Evolutionary conservation across 768 basidiomycete genomes (phyloP).

Genomic region (Cystobasidiopsis lactophilus): DNA sequence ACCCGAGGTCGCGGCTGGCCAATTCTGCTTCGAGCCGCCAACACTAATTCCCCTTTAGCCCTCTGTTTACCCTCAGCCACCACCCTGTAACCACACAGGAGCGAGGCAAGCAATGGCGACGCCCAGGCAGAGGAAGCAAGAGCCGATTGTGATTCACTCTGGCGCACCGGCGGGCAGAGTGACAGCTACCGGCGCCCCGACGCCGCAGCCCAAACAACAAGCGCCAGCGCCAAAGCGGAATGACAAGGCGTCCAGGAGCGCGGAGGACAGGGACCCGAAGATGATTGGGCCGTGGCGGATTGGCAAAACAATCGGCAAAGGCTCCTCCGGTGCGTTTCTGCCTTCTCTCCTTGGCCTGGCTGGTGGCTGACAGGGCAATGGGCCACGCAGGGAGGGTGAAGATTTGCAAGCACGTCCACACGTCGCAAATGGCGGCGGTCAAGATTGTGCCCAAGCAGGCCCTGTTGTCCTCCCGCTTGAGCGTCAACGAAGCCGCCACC

Average conservation of each 20-base stretch:
- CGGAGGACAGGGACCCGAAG: slow-evolving; percentile 39
- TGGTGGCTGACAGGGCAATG: not conserved
- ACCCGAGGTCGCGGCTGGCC: too few relatives aligned
- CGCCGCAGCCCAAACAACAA: not conserved
- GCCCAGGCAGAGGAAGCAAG: not conserved
- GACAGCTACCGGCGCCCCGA: not conserved
- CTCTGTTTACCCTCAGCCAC: too few relatives aligned
- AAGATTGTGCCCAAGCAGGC: slow-evolving; percentile 79
- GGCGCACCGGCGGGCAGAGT: not conserved
- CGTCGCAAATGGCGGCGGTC: slow-evolving; percentile 79
- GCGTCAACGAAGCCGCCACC: slow-evolving; percentile 17
- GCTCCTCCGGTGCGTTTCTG: slow-evolving; percentile 59
- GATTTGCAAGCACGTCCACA: slow-evolving; percentile 63
- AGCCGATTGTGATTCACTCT: not conserved
- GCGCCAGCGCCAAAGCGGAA: not conserved
- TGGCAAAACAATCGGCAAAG: slow-evolving; percentile 82
- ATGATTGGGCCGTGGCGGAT: slow-evolving; percentile 78
- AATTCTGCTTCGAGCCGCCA: too few relatives aligned
- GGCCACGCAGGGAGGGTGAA: slow-evolving; percentile 43
- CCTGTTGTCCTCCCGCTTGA: slow-evolving; percentile 39
- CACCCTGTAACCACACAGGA: too few relatives aligned
- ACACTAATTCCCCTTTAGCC: too few relatives aligned
- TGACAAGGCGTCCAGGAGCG: slow-evolving; percentile 1
- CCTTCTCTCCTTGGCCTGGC: not conserved
- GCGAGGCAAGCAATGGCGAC: too few relatives aligned